Base-by-base conservation (phyloP, 495 filamentous ascomycete species). In the Geopyxis carbonaria region DNA sequence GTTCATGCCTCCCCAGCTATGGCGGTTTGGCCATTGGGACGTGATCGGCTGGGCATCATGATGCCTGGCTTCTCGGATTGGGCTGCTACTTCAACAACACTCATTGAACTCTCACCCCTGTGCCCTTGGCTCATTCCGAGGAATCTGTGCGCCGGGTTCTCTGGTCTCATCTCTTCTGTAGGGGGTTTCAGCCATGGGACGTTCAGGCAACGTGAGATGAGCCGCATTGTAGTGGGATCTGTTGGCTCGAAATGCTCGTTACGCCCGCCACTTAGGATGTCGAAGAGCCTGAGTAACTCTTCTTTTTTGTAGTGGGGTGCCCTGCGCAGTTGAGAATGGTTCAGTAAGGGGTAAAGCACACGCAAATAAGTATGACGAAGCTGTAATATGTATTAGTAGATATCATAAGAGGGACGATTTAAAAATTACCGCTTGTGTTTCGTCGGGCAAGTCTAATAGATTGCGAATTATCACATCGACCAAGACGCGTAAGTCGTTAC, bases 331-430 rank as follows among this genome's bases (percentile, higher is more conserved):
- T 95, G 89, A 5, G 87, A 93, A 58, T 95, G 80, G 4, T 81
- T 72, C 7, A 97, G 64, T 14, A 97, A 62, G 2, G 91, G 91
- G 44, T 87, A 85, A 5, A 97, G 64, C 13, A 97, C 91, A 15
- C 89, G 77, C n/a, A 97, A 68, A 51, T 97, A 97, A n/a, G 87
- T 95, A 55, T 97, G 91, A 21, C 89, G 73, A 31, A 97, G 63
- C 44, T 46, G 24, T 45, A n/a, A 28, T 22, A 3, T 6, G n/a
- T 21, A 6, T 33, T 5, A 34, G 30, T 5, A 37, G 18, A 20
- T 18, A 33, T 5, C 14, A 14, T 9, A 36, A 6, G 15, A 21
- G 31, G 31, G 14, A 6, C 7, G 31, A 16, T 7, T 33, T n/a
- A n/a, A n/a, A 15, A 11, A 16, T 34, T 24, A 46, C 44, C 6